These are phyloP conservation scores for Fusarium hainanense DNA, from an alignment of 2,329 filamentous ascomycete genomes.

Conservation along the genomic window DNA sequence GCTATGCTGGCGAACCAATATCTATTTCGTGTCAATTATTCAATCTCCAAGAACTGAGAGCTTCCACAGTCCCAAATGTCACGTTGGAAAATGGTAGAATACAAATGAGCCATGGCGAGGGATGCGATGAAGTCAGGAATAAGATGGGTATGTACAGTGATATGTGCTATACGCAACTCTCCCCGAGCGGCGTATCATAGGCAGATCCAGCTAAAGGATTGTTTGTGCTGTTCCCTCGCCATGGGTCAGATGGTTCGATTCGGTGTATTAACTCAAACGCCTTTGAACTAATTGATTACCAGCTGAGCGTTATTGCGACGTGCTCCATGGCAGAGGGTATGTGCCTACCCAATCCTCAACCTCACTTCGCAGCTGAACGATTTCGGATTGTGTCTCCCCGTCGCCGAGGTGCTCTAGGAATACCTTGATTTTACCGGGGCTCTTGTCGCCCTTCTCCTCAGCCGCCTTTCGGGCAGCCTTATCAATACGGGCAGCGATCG, in stretches of 20 bases:
- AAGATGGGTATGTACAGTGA: neutral
- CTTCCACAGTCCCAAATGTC: slow-evolving; percentile 1
- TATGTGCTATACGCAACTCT: neutral
- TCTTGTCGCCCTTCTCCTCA: slow-evolving; percentile 74
- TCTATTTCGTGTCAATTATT: slow-evolving; percentile 10
- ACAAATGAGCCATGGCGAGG: neutral
- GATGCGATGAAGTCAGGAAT: neutral
- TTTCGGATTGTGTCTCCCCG: slow-evolving; percentile 75
- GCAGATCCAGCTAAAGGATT: neutral
- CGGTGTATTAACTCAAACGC: neutral
- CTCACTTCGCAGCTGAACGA: slow-evolving; percentile 77
- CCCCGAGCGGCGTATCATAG: neutral
- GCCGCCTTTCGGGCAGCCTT: slow-evolving; percentile 77
- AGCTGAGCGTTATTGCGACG: slow-evolving; percentile 43
- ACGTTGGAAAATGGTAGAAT: neutral
- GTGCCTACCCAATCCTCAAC: slow-evolving; percentile 83
- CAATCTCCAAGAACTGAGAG: neutral
- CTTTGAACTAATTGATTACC: neutral
- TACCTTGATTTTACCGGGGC: slow-evolving; percentile 70
- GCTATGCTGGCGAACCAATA: neutral
- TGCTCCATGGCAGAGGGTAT: slow-evolving; percentile 76
- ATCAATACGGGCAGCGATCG: slow-evolving; percentile 80
- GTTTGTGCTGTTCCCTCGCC: neutral
- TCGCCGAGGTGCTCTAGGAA: slow-evolving; percentile 76
- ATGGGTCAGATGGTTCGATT: slow-evolving; percentile 1